Evolutionary conservation across 805 yeast species (phyloP).

Genomic region (Maudiozyma saulgeensis): DNA sequence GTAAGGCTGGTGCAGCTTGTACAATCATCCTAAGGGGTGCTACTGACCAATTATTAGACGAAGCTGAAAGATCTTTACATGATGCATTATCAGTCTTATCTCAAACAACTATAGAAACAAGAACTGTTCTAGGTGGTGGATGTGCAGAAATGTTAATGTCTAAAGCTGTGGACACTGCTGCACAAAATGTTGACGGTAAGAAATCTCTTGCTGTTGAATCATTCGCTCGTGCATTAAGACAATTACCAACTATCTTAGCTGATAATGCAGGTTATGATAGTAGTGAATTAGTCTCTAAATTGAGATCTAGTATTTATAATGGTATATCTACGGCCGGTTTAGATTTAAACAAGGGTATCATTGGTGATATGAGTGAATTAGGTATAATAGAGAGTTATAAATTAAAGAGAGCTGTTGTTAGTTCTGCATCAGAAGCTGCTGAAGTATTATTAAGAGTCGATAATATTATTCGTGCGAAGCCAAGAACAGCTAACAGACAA

Average conservation of each 20-base stretch:
- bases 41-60: slow-evolving; percentile 91
- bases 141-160: slow-evolving; percentile 96
- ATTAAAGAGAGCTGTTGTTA: slow-evolving; percentile 85
- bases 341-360: slow-evolving; percentile 71
- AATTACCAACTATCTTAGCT: slow-evolving; percentile 88
- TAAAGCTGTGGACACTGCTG: slow-evolving; percentile 86
- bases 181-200: slow-evolving; percentile 88
- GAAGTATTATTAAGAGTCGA: slow-evolving; percentile 93
- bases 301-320: slow-evolving; percentile 75
- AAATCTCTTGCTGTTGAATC: slow-evolving; percentile 90
- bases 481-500: slow-evolving; percentile 90
- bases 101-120: slow-evolving; percentile 86
- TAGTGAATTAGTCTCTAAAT: slow-evolving; percentile 79
- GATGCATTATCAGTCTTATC: slow-evolving; percentile 93
- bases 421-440: slow-evolving; percentile 96
- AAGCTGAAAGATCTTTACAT: slow-evolving; percentile 92
- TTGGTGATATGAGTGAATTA: slow-evolving; percentile 88
- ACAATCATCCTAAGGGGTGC: slow-evolving; percentile 95
- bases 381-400: slow-evolving; percentile 92
- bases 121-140: slow-evolving; percentile 91
- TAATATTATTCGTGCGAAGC: slow-evolving; percentile 92
- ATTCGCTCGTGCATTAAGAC: slow-evolving; percentile 88
- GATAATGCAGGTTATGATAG: slow-evolving; percentile 97
- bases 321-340: slow-evolving; percentile 90
- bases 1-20: slow-evolving; percentile 91